Conservation (phyloP, 2,329 filamentous ascomycete species). For the Apiospora sp. region DNA sequence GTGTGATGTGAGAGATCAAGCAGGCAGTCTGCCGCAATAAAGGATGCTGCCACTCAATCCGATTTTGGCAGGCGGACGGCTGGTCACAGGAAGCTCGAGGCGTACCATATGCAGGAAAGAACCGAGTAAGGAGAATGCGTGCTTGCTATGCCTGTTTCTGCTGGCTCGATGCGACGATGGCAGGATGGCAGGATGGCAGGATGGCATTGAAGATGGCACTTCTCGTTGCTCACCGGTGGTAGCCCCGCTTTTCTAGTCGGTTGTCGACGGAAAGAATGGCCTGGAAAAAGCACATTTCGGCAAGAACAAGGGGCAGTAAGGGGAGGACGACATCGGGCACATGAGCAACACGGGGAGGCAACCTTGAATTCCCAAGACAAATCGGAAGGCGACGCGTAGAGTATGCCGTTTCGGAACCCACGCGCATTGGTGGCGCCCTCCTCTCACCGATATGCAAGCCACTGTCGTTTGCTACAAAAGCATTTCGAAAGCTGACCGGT, state of each 20-base stretch:
- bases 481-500: neutral
- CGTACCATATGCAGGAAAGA: neutral
- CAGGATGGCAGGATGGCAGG: no score
- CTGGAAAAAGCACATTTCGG: neutral
- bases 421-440: neutral
- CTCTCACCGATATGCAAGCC: conserved; percentile 21
- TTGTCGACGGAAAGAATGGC: neutral
- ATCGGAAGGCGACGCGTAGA: conserved; percentile 3
- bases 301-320: neutral
- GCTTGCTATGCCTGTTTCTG: neutral
- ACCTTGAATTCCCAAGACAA: neutral
- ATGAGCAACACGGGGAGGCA: neutral
- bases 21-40: neutral
- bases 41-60: neutral
- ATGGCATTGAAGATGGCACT: neutral
- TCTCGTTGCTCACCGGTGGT: neutral
- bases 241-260: neutral
- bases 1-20: neutral
- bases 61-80: neutral
- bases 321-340: neutral
- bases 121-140: neutral
- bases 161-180: neutral
- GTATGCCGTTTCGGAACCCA: neutral
- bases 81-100: neutral
- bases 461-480: conserved; percentile 15